These are phyloP conservation scores for Pestalotiopsis sp. DNA, from an alignment of 2,329 filamentous ascomycete genomes.

Conservation along the genomic window DNA sequence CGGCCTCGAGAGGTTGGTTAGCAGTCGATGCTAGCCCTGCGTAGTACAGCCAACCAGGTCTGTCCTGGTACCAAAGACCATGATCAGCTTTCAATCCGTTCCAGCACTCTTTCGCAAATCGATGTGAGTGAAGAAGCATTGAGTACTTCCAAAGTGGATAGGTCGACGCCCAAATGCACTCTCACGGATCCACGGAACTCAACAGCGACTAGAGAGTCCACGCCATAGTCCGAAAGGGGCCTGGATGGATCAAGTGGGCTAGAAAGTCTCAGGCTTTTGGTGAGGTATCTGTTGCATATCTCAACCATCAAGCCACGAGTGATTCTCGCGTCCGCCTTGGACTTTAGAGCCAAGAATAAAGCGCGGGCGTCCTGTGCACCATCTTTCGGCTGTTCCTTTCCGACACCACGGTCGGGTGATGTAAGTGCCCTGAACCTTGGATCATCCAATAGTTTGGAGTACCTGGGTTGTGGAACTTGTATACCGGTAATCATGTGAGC, in stretches of 20 bases:
- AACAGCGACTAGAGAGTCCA: constrained; percentile 30
- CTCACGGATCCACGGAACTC: constrained; percentile 22
- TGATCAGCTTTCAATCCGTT: background rate
- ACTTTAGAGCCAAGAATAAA: background rate
- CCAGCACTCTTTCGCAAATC: background rate
- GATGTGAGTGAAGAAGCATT: background rate
- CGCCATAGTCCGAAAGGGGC: constrained; percentile 25
- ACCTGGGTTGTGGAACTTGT: background rate
- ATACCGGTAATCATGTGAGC: background rate
- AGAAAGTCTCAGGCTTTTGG: background rate
- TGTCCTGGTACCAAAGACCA: no score
- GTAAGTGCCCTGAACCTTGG: background rate
- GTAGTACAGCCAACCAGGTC: no score
- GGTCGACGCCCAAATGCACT: background rate
- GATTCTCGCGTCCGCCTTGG: background rate
- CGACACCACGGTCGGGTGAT: background rate
- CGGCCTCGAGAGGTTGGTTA: no score
- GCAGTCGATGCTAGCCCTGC: no score
- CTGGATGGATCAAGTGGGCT: constrained; percentile 13
- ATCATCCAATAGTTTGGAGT: background rate
- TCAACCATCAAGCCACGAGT: no score
- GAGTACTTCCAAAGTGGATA: background rate
- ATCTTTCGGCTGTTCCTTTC: background rate
- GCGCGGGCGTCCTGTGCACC: background rate
- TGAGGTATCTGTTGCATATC: background rate